Base-by-base conservation (phyloP, 768 basidiomycete species). In the Trichaptum fuscoviolaceum region DNA sequence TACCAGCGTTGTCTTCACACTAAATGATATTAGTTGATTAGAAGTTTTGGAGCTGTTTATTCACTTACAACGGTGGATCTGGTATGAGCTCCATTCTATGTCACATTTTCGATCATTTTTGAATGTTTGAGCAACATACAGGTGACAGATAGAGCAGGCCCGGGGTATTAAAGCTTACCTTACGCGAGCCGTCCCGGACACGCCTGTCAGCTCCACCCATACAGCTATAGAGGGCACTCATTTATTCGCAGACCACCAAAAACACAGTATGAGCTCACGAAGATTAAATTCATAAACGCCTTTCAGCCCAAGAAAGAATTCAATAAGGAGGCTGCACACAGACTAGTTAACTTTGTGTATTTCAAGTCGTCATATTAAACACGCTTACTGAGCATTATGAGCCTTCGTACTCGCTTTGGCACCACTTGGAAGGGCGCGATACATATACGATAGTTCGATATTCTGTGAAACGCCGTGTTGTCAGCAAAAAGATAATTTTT, bases 131-230 rank as follows among this genome's bases (percentile, higher is more conserved):
- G 2, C 15, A 20, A 20, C 10, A 12, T 20, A 52, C 20, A 12
- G 15, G 12, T 12, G 42, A 30, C 8, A 30, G 30, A 30, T 30
- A 30, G 30, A 30, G 30, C 30, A 8, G 30, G 30, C 30, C 30
- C n/a, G n/a, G n/a, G n/a, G n/a, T n/a, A n/a, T n/a, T n/a, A 30
- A 30, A 52, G 42, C 42, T 5, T 52, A 52, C 42, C 42, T 52
- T 27, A 88, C 76, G 15, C 92, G 81, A 4, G 85, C 82, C 1
- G 87, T 86, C 2, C 85, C 85, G 23, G 85, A 78, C n/a, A 90
- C 77, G 6, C 85, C 85, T 35, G 87, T 87, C 42, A 92, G 77
- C 67, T 91, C 89, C 24, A 91, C 85, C 89, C 90, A 93, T 25
- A 85, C 83, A 1, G 85, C 85, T 25, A 87, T 75, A n/a, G 82